phyloP scores from a whole-genome alignment of 495 filamentous ascomycete species.

The Lepraria neglecta region DNA sequence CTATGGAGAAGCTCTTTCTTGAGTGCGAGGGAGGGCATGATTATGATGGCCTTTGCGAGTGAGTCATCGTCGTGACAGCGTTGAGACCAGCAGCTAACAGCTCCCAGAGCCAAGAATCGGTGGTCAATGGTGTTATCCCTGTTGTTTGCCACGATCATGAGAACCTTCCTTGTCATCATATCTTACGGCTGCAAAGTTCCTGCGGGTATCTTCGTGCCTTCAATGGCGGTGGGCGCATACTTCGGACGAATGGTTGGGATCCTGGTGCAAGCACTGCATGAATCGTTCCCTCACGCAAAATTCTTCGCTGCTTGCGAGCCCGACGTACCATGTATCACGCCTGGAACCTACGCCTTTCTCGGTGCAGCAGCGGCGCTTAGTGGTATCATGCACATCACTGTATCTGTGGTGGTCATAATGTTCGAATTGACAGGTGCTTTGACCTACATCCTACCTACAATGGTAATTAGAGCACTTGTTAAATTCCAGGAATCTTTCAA shows the following conservation, averaged over 20 bases:
- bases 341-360: conserved; percentile 91
- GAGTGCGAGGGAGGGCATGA: conserved; percentile 93
- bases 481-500: not conserved
- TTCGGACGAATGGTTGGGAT: conserved; percentile 95
- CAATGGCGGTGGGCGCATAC: conserved; percentile 92
- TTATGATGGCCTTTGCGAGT: conserved; percentile 88
- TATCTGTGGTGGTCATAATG: conserved; percentile 97
- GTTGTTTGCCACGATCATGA: conserved; percentile 69
- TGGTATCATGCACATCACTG: conserved; percentile 96
- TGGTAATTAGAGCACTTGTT: conserved; percentile 47
- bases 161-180: conserved; percentile 84
- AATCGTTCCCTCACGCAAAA: conserved; percentile 68
- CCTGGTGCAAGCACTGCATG: conserved; percentile 81
- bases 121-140: conserved; percentile 78
- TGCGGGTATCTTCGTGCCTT: conserved; percentile 94
- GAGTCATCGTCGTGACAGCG: conserved; percentile 25
- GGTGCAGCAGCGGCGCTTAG: conserved; percentile 92
- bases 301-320: conserved; percentile 87
- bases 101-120: conserved; percentile 50
- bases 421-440: conserved; percentile 93
- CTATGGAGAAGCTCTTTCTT: conserved; percentile 94
- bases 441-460: conserved; percentile 92
- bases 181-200: conserved; percentile 98
- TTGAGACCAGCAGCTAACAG: conserved; percentile 26
- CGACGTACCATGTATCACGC: conserved; percentile 93